These are phyloP conservation scores for Pugionium cornutum DNA, from an alignment of 345 rosid genomes.

Conservation along the genomic window DNA sequence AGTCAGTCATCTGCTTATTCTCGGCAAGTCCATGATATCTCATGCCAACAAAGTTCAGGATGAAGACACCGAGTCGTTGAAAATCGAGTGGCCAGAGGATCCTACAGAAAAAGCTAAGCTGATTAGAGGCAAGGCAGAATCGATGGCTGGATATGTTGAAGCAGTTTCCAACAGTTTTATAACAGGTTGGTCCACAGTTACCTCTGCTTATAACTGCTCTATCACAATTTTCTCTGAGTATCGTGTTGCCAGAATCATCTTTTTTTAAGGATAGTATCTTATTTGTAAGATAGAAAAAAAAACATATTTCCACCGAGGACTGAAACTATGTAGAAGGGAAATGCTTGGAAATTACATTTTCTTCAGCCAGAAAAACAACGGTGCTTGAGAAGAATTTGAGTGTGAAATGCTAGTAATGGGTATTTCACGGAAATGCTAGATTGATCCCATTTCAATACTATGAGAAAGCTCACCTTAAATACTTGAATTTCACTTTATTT, in stretches of 20 bases:
- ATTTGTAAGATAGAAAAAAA: too few species aligned
- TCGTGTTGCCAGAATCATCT: conserved; percentile 5
- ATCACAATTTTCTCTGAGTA: neutral
- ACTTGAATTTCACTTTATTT: neutral
- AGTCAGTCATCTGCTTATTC: conserved; percentile 71
- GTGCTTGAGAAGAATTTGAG: too few species aligned
- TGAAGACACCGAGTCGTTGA: conserved; percentile 59
- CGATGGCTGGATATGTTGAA: conserved; percentile 70
- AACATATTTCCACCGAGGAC: too few species aligned
- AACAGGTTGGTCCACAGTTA: conserved; percentile 58
- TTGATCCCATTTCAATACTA: conserved; percentile 17
- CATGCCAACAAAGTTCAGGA: conserved; percentile 62
- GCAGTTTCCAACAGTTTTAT: conserved; percentile 80
- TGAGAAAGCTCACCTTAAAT: neutral
- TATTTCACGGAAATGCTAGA: neutral
- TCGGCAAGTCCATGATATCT: conserved; percentile 79
- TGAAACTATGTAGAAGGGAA: too few species aligned
- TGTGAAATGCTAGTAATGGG: neutral
- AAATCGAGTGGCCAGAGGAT: conserved; percentile 90
- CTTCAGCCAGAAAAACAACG: neutral
- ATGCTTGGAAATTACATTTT: neutral
- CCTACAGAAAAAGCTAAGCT: conserved; percentile 83
- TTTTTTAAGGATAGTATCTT: neutral
- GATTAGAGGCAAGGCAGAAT: conserved; percentile 65
- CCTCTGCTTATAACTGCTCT: neutral